phyloP scores from a whole-genome alignment of 208 protist genomes.

The Lotmaria passim region DNA sequence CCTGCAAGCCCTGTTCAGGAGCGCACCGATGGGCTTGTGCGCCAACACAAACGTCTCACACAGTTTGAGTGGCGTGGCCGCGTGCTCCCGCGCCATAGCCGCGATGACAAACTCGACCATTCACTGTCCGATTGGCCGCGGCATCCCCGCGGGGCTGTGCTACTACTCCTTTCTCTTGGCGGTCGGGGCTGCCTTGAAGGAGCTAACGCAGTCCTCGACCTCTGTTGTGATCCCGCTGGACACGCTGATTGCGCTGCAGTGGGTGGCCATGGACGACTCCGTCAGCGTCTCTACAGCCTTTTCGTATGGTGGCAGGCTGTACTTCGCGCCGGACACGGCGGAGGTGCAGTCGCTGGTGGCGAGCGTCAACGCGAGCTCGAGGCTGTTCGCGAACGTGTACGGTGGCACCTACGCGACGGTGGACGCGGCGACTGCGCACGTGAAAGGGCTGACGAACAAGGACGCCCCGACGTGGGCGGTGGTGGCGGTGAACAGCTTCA shows the following conservation, averaged over 20 bases:
- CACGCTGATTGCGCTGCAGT: slow-evolving; percentile 56
- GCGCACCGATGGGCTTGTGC: background rate
- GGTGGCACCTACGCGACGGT: too few relatives aligned
- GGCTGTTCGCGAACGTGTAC: too few relatives aligned
- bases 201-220: slow-evolving; percentile 7
- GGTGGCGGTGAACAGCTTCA: too few relatives aligned
- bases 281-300: slow-evolving; percentile 13
- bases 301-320: slow-evolving; percentile 45
- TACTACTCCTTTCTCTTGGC: slow-evolving; percentile 14
- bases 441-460: too few relatives aligned
- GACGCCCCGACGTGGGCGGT: too few relatives aligned
- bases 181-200: background rate
- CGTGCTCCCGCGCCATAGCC: slow-evolving; percentile 7
- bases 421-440: too few relatives aligned
- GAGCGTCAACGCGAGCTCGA: too few relatives aligned
- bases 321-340: slow-evolving; percentile 51
- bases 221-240: slow-evolving; percentile 39
- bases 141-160: slow-evolving; percentile 35
- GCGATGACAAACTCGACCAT: background rate
- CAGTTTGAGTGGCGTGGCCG: slow-evolving; percentile 13
- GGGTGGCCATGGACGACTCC: slow-evolving; percentile 36
- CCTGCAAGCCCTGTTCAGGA: background rate
- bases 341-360: too few relatives aligned
- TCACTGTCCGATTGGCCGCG: slow-evolving; percentile 34
- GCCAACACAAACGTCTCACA: slow-evolving; percentile 14